phyloP scores from a whole-genome alignment of 345 rosid genomes.

The Punica granatum region DNA sequence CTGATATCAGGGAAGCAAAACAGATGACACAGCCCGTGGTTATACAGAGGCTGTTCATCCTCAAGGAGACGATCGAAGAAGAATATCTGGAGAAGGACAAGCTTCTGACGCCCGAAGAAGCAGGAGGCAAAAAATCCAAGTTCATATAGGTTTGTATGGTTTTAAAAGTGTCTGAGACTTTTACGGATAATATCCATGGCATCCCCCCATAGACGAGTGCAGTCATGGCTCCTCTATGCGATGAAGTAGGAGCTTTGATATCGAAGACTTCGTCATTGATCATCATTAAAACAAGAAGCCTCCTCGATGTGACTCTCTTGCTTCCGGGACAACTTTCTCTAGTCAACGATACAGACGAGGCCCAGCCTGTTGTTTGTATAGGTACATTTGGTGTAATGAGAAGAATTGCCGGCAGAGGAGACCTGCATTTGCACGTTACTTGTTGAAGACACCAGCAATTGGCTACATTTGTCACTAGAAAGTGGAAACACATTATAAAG shows the following conservation, averaged over 20 bases:
- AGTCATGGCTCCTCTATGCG: not conserved
- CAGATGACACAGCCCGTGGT: conserved; percentile 81
- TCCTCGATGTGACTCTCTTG: not conserved
- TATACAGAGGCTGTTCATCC: conserved; percentile 77
- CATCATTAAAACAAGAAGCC: no score
- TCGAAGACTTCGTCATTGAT: no score
- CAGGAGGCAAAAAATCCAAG: not conserved
- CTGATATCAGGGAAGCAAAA: conserved; percentile 77
- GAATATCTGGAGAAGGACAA: conserved; percentile 57
- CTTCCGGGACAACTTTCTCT: no score
- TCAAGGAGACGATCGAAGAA: conserved; percentile 73
- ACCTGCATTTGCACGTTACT: no score
- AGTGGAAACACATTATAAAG: no score
- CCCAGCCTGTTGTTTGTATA: no score
- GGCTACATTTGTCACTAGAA: no score
- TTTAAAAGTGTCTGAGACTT: not conserved
- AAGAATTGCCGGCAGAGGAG: no score
- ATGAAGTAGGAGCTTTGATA: not conserved
- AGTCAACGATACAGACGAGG: no score
- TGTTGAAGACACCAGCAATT: no score
- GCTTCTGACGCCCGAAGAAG: not conserved
- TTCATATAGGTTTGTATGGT: not conserved
- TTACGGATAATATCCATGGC: not conserved
- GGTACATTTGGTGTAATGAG: no score
- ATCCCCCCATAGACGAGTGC: no score